Evolutionary conservation across 768 basidiomycete genomes (phyloP), one percentile per base, ranked within the genome.

Genomic region (Panaeolus cyanescens): DNA sequence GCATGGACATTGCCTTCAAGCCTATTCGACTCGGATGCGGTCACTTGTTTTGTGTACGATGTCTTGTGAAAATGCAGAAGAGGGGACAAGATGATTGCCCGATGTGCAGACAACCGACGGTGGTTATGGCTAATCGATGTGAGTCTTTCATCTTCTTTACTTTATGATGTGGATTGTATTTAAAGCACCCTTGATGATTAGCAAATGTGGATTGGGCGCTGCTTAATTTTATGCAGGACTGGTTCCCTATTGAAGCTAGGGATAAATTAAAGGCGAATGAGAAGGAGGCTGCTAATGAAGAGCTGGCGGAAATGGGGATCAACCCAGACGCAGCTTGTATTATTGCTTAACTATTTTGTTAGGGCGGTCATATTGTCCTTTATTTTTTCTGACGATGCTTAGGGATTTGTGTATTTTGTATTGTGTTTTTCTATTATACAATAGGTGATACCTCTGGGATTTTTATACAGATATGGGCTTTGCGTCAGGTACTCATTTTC

Each of bases 51-150:
- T 91, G 90, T 61, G 87, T 91, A 3, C 75, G 90, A 73, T 89
- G 93, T 69, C 78, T 96, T 9, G 92, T 92, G 42, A 96, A 96
- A 77, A 90, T 98, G 86, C 95, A 98, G 77, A 91, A 89, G 69
- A 80, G 89, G 8, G 85, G 87, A 0, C 83, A 88, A 67, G 83
- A 77, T 2, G 78, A 87, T 63, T 98, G 95, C 73, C 95, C 95
- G 0, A 83, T 95, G 72, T 98, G 95, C 70, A 83, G 95, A 15
- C 83, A 90, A 0, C 84, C 87, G 0, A 88, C 87, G 6, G 93
- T 97, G 5, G 70, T 95, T 42, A 76, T 79, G 15, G 96, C 96
- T 6, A 84, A 93, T 68, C 80, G 87, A 69, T 78, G 94, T 95
- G 64, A 74, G 91, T 78, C 28, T 42, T 58, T 54, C 55, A 32